Conservation (phyloP, 1,284 basidiomycete genomes). For the Ceraceosorus bombacis region DNA sequence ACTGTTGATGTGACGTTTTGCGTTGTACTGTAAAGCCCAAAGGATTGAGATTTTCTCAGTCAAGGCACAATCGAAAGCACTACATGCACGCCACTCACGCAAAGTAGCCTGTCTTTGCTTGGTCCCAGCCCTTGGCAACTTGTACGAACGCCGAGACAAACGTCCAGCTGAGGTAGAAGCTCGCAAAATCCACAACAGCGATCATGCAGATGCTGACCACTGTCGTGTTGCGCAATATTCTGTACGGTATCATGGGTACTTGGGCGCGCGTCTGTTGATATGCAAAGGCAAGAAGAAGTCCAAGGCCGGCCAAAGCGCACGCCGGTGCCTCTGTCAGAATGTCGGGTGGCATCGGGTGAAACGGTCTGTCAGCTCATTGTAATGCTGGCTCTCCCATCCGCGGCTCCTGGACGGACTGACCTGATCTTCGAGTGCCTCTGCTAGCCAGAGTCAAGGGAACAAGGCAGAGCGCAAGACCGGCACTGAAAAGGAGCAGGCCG, state of each 20-base stretch:
- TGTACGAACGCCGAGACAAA: constrained; percentile 45
- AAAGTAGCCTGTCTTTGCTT: constrained; percentile 43
- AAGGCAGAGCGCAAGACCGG: constrained; percentile 57
- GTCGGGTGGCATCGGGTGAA: no score
- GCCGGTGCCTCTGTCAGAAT: no score
- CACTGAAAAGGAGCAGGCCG: constrained; percentile 63
- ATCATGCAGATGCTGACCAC: constrained; percentile 47
- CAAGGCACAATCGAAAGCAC: neutral
- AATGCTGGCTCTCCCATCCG: no score
- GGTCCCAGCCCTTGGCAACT: constrained; percentile 44
- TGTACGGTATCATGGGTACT: constrained; percentile 52
- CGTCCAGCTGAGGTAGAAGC: constrained; percentile 49
- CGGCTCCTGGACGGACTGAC: constrained; percentile 1
- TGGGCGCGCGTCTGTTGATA: constrained; percentile 51
- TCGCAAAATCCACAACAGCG: constrained; percentile 48
- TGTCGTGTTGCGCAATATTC: constrained; percentile 45
- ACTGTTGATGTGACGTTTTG: constrained; percentile 60
- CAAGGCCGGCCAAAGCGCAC: constrained; percentile 39
- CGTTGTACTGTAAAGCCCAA: constrained; percentile 18
- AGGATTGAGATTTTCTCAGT: neutral
- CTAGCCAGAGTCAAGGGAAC: constrained; percentile 60
- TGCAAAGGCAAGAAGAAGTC: constrained; percentile 50
- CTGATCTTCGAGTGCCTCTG: constrained; percentile 23
- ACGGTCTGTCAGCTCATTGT: no score
- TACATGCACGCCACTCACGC: constrained; percentile 7